These are phyloP conservation scores for Phytopythium chamaehyphon DNA, from an alignment of 352 stramenopile species.

Conservation along the genomic window DNA sequence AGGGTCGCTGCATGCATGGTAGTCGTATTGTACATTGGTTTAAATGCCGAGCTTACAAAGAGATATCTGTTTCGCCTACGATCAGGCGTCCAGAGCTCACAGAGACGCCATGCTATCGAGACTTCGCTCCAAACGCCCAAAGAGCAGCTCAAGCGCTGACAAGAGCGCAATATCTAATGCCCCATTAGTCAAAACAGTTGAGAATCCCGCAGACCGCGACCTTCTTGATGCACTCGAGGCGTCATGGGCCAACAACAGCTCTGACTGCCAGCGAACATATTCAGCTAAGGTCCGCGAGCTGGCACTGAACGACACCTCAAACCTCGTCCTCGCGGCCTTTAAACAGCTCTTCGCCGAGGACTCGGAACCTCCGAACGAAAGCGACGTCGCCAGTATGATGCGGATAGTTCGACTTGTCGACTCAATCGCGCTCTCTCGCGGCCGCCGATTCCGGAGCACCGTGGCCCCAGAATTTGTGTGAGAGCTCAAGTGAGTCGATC, in stretches of 20 bases:
- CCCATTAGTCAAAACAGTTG: not conserved
- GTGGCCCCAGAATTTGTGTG: slow-evolving; percentile 4
- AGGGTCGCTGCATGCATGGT: too few relatives aligned
- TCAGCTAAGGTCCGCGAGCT: slow-evolving; percentile 30
- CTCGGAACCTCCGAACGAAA: slow-evolving; percentile 15
- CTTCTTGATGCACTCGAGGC: slow-evolving; percentile 21
- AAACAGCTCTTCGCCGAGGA: slow-evolving; percentile 40
- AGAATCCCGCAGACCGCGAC: not conserved
- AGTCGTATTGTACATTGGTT: too few relatives aligned
- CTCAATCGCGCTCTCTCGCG: slow-evolving; percentile 26
- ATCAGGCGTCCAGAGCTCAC: slow-evolving; percentile 24
- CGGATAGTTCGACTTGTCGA: slow-evolving; percentile 43
- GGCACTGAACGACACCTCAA: slow-evolving; percentile 52
- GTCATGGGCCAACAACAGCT: slow-evolving; percentile 11
- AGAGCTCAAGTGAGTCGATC: not conserved
- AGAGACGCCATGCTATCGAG: slow-evolving; percentile 38
- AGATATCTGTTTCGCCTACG: too few relatives aligned
- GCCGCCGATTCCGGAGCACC: slow-evolving; percentile 27
- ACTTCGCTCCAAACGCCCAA: slow-evolving; percentile 21
- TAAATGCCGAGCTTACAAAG: too few relatives aligned
- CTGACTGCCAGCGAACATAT: slow-evolving; percentile 13
- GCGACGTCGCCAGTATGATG: slow-evolving; percentile 33
- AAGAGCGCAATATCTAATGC: slow-evolving; percentile 10
- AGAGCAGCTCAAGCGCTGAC: slow-evolving; percentile 7
- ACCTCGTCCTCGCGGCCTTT: slow-evolving; percentile 44